phyloP scores from a whole-genome alignment of 352 stramenopile genomes.

The Blastocystis sp. region DNA sequence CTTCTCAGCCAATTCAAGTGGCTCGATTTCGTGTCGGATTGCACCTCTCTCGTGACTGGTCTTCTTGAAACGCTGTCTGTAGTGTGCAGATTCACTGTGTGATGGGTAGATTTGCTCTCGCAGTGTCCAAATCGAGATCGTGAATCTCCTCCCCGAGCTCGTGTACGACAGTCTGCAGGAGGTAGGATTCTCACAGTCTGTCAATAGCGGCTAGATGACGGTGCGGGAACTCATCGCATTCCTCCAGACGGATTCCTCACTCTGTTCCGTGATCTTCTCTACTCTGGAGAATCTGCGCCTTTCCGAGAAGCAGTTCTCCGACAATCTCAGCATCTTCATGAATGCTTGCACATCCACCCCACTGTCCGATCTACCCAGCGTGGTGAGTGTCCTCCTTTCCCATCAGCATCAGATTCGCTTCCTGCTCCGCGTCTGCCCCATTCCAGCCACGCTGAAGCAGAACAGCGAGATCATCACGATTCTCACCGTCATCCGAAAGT shows the following conservation, averaged over 20 bases:
- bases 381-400: background rate
- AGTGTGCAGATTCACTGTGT: background rate
- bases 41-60: slow-evolving; percentile 19
- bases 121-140: slow-evolving; percentile 35
- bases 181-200: background rate
- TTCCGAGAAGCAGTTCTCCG: slow-evolving; percentile 40
- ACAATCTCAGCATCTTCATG: slow-evolving; percentile 41
- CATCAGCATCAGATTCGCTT: slow-evolving; percentile 22
- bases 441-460: background rate
- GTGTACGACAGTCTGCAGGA: slow-evolving; percentile 37
- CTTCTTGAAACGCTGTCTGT: slow-evolving; percentile 41
- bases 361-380: background rate
- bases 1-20: slow-evolving; percentile 44
- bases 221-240: slow-evolving; percentile 32
- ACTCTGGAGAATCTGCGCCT: slow-evolving; percentile 59
- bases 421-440: slow-evolving; percentile 30
- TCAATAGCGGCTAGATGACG: background rate
- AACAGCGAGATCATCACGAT: slow-evolving; percentile 3
- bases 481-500: slow-evolving; percentile 13
- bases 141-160: slow-evolving; percentile 44
- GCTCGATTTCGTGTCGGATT: slow-evolving; percentile 50
- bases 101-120: slow-evolving; percentile 44
- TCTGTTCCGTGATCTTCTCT: slow-evolving; percentile 28
- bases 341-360: slow-evolving; percentile 2
- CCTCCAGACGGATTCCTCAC: slow-evolving; percentile 46